These are phyloP conservation scores for Vitis vinifera DNA, from an alignment of 164 flowering plant genomes.

Conservation along the genomic window ASM3070453v1 NC_081811.1:29667501-29668000, in stretches of 20 bases:
- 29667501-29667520: neutral
- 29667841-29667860: neutral
- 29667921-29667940: neutral
- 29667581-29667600: neutral
- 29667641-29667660: neutral
- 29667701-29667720: neutral
- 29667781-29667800: neutral
- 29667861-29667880: neutral
- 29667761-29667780: slow-evolving; percentile 2
- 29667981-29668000: neutral
- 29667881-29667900: neutral
- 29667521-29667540: neutral
- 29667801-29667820: neutral
- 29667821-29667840: neutral
- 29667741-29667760: neutral
- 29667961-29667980: neutral
- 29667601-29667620: neutral
- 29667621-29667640: neutral
- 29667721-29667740: slow-evolving; percentile 1
- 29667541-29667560: slow-evolving; percentile 9
- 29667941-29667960: slow-evolving; percentile 1
- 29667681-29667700: slow-evolving; percentile 5
- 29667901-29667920: neutral
- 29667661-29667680: neutral
- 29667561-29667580: slow-evolving; percentile 6